Evolutionary conservation across 2,329 filamentous ascomycete genomes (phyloP).

Genomic region (Monosporascus cannonballus): DNA sequence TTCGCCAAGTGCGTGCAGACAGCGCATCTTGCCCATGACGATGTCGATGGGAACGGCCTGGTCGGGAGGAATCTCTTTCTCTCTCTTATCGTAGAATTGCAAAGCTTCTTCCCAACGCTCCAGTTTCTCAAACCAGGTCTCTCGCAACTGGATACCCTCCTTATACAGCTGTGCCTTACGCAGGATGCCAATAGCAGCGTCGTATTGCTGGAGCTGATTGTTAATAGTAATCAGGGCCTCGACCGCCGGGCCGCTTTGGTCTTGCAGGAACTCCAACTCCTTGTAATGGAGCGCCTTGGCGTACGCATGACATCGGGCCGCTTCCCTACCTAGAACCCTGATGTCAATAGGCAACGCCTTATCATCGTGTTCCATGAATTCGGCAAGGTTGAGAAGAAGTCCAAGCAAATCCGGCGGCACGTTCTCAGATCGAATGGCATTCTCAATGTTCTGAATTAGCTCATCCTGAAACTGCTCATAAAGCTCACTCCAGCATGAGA

Average conservation of each 20-base stretch:
- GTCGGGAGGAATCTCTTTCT: constrained; percentile 57
- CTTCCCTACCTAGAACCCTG: constrained; percentile 85
- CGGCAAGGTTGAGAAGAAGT: constrained; percentile 87
- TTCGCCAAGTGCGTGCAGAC: constrained; percentile 91
- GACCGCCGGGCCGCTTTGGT: constrained; percentile 91
- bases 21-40: constrained; percentile 99
- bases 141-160: constrained; percentile 86
- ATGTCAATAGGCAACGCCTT: constrained; percentile 98
- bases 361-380: constrained; percentile 99
- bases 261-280: constrained; percentile 94
- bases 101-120: constrained; percentile 98
- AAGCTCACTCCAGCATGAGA: constrained; percentile 97
- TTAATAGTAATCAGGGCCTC: constrained; percentile 99
- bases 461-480: constrained; percentile 98
- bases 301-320: constrained; percentile 93
- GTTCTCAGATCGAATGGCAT: constrained; percentile 88
- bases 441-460: constrained; percentile 90
- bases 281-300: constrained; percentile 99
- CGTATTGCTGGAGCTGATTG: constrained; percentile 96
- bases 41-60: constrained; percentile 73
- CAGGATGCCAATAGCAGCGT: constrained; percentile 95
- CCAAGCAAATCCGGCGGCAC: constrained; percentile 95
- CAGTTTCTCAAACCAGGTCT: constrained; percentile 98
- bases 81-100: constrained; percentile 83
- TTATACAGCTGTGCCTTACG: constrained; percentile 93